Conservation (phyloP, 1,284 basidiomycete genomes). For the Marasmius fiardii region DNA sequence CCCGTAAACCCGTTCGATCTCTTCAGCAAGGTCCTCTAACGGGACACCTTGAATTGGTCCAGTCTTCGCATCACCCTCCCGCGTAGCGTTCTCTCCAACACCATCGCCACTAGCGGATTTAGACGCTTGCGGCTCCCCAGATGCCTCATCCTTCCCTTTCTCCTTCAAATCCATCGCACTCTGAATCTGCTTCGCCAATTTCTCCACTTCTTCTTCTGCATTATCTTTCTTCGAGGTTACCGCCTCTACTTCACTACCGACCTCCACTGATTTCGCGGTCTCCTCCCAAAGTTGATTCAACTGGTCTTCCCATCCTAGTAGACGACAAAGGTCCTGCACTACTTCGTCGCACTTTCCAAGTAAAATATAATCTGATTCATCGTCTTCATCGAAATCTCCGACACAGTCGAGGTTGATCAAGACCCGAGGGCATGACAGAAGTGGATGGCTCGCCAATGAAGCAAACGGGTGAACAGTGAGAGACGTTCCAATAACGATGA, state of each 20-base stretch:
- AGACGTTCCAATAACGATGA: constrained; percentile 93
- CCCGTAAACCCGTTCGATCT: neutral
- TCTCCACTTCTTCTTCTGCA: constrained; percentile 32
- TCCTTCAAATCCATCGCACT: constrained; percentile 19
- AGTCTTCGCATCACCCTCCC: neutral
- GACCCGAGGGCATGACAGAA: constrained; percentile 56
- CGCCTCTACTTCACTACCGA: constrained; percentile 26
- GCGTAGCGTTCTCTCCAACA: neutral
- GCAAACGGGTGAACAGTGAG: constrained; percentile 80
- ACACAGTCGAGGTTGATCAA: constrained; percentile 69
- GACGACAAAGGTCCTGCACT: constrained; percentile 51
- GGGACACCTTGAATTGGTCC: neutral
- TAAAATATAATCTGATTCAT: constrained; percentile 64
- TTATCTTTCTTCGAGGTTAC: constrained; percentile 29
- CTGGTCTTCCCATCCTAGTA: constrained; percentile 71
- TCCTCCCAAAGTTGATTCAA: constrained; percentile 54
- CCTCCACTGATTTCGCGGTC: constrained; percentile 28
- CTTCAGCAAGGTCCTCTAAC: neutral
- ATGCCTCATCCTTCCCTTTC: neutral
- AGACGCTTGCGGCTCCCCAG: neutral
- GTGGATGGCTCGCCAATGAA: constrained; percentile 49
- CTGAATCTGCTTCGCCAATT: constrained; percentile 29
- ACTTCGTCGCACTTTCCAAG: constrained; percentile 69
- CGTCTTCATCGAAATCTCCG: constrained; percentile 52
- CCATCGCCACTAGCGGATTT: neutral